Base-by-base conservation (phyloP, 257 asterid species). In the Solanum lycopersicoides region DNA sequence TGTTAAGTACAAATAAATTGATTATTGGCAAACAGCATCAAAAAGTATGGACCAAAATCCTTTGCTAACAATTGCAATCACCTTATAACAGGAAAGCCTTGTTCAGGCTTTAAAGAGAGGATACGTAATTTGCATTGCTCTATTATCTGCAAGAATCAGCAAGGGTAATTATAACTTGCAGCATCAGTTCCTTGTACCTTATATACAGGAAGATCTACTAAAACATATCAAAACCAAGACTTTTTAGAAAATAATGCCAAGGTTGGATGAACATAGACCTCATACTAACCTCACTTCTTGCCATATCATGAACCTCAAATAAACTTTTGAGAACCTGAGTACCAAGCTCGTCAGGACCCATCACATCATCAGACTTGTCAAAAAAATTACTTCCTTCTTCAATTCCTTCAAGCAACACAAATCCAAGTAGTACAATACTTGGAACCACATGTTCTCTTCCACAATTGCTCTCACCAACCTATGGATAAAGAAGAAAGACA, bases 391-490 rank as follows among this genome's bases (percentile, higher is more conserved):
- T 86, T 73, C 94, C 95, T 84, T 92, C 95, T 89, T 95, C 97
- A 41, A 94, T 92, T 83, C 92, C 93, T 92, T 94, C 98, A 69
- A 95, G 98, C 90, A 95, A 90, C 89, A 91, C 92, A 91, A 95
- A 95, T 72, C 98, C 97, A 83, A 95, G 87, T 83, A 92, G 97
- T 84, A 95, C 96, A 74, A 94, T 95, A 90, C 98, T 95, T 25
- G 98, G 98, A 73, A 95, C 88, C 23, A 94, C 93, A 83, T 95
- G 98, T 89, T 94, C 98, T 92, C 98, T 91, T 87, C 98, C 98
- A 41, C 83, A 92, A 87, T 93, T 93, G 91, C 96, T 95, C 72
- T 93, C 95, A 88, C 93, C 92, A 86, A 95, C 96, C 98, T 95
- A 85, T 60, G 75, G 66, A 86, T 42, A 69, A 72, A 86, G 71